Conservation (phyloP, 2,329 filamentous ascomycete species). For the Pestalotiopsis fici region DNA sequence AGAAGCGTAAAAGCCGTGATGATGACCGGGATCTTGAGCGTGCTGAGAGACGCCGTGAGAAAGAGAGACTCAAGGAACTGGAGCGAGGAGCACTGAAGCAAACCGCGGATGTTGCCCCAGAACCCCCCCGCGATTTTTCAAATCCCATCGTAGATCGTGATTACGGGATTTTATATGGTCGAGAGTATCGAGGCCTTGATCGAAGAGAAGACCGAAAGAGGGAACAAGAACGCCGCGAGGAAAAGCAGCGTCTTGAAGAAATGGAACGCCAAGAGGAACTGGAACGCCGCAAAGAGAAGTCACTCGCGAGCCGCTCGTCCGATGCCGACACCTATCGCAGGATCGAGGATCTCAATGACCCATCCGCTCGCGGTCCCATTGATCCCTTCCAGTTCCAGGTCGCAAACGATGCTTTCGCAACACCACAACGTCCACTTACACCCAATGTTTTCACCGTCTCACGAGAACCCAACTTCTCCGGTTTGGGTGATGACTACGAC, state of each 20-base stretch:
- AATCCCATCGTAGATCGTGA: slow-evolving; percentile 27
- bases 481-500: slow-evolving; percentile 25
- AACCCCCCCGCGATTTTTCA: slow-evolving; percentile 19
- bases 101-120: slow-evolving; percentile 17
- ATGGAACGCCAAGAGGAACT: slow-evolving; percentile 20
- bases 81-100: slow-evolving; percentile 19
- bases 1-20: slow-evolving; percentile 26
- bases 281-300: slow-evolving; percentile 15
- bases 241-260: neutral
- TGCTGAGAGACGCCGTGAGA: slow-evolving; percentile 22
- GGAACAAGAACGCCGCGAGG: slow-evolving; percentile 14
- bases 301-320: slow-evolving; percentile 13
- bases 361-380: slow-evolving; percentile 33
- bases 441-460: slow-evolving; percentile 55
- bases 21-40: slow-evolving; percentile 23
- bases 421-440: slow-evolving; percentile 45
- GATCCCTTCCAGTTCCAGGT: slow-evolving; percentile 64
- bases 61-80: slow-evolving; percentile 17
- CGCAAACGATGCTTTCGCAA: slow-evolving; percentile 50
- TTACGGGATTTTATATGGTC: slow-evolving; percentile 31
- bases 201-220: slow-evolving; percentile 16
- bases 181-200: slow-evolving; percentile 18
- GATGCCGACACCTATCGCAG: slow-evolving; percentile 27
- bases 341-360: slow-evolving; percentile 22
- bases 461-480: slow-evolving; percentile 51